Evolutionary conservation across 768 basidiomycete species (phyloP).

Genomic region (Pholiota microspora): DNA sequence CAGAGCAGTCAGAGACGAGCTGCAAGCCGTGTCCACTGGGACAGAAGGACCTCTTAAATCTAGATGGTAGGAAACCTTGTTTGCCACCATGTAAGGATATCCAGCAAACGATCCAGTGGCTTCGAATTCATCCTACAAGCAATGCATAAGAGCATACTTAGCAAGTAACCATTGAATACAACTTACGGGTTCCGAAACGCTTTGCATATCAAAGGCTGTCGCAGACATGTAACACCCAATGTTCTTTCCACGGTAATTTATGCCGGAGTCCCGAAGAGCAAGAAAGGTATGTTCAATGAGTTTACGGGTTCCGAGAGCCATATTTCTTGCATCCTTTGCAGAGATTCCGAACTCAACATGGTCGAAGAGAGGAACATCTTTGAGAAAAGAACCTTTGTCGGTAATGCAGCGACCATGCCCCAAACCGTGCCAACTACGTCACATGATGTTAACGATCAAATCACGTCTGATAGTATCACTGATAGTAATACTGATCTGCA

Average conservation of each 20-base stretch:
- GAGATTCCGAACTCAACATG: constrained; percentile 34
- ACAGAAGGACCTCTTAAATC: constrained; percentile 46
- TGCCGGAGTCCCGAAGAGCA: constrained; percentile 40
- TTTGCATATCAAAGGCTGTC: not conserved
- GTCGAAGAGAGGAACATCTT: constrained; percentile 29
- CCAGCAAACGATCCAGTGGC: constrained; percentile 31
- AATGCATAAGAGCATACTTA: not conserved
- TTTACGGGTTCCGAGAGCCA: constrained; percentile 29
- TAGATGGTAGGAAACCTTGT: constrained; percentile 39
- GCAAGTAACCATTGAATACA: not conserved
- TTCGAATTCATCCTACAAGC: constrained; percentile 31
- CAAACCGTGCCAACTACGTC: not conserved
- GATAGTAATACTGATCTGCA: too few species aligned
- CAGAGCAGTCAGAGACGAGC: constrained; percentile 42
- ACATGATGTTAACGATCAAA: not conserved
- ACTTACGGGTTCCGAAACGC: constrained; percentile 27
- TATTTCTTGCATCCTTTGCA: constrained; percentile 26
- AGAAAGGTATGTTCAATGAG: constrained; percentile 29
- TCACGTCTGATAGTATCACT: too few species aligned
- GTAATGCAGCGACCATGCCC: not conserved
- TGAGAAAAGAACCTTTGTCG: constrained; percentile 25
- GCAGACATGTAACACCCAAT: constrained; percentile 32
- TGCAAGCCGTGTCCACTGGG: constrained; percentile 50
- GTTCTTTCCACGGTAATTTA: constrained; percentile 36
- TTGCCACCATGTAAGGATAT: constrained; percentile 34